Evolutionary conservation across 2,329 filamentous ascomycete genomes (phyloP), one percentile per base, ranked within the genome.

Genomic region (Penicillium olsonii): DNA sequence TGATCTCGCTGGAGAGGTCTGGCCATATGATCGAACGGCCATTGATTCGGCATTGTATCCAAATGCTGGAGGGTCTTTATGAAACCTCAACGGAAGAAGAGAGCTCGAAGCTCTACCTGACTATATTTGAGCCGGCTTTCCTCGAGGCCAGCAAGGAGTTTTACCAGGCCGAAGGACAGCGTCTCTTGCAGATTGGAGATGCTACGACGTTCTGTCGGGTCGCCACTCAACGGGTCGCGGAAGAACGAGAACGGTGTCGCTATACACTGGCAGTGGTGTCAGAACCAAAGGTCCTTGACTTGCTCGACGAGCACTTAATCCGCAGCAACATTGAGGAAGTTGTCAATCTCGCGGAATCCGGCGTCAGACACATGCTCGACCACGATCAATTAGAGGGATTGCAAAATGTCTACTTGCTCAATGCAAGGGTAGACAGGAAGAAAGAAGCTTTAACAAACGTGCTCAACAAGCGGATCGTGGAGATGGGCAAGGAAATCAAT

Each of bases 11-110:
- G 85, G 94, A 97, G 69, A 81, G 94, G 22, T 85, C 91, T 50
- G 94, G 92, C 22, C 91, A 96, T 61, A 82, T 90, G 12, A 92
- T 97, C 53, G 89, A 97, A 68, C 85, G 88, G 59, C 82, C 84
- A 29, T 78, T 96, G 4, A 84, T 97, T 59, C 87, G 90, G 57
- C 87, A 88, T 43, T 92, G 90, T 66, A 82, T 90, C 2, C 85
- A 88, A 60, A 96, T 99, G 91, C 79, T 99, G 5, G 92, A 95
- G 66, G 84, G 84, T 7, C 78, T 99, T 0, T 95, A 96, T 67
- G 88, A 95, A 68, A 86, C 85, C 0, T 83, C 91, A 48, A 80
- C 85, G 4, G 91, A 96, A 65, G 81, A 83, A 5, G 88, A 95
- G 56, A 79, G 83, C 38, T 83, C 89, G 35, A 94, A 91, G 62